Evolutionary conservation across 1,139 yeast species (phyloP).

Genomic region (Debaryomyces subglobosus): DNA sequence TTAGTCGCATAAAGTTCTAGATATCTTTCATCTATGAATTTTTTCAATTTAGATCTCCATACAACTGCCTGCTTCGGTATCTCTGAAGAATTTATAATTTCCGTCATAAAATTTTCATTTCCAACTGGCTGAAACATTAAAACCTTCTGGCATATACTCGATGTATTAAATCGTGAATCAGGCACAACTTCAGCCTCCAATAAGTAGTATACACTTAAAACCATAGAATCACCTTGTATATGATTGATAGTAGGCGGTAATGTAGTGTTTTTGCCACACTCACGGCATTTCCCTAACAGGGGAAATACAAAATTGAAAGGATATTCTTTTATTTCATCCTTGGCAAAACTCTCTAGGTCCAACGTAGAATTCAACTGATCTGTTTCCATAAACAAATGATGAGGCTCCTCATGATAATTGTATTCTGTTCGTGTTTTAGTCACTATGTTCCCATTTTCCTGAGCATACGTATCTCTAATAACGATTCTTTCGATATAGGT

Average conservation of each 20-base stretch:
- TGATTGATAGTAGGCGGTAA: slow-evolving; percentile 1
- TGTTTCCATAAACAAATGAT: not conserved
- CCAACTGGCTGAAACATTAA: not conserved
- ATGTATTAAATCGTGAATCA: not conserved
- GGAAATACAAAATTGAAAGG: slow-evolving; percentile 4
- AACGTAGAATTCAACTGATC: not conserved
- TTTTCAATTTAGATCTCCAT: slow-evolving; percentile 7
- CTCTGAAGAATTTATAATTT: not conserved
- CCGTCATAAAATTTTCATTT: not conserved
- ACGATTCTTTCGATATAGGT: not conserved
- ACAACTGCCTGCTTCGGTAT: not conserved
- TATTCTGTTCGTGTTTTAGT: not conserved
- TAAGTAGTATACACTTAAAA: not conserved
- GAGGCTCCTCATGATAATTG: not conserved
- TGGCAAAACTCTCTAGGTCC: not conserved
- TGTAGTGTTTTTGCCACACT: not conserved
- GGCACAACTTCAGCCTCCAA: slow-evolving; percentile 2
- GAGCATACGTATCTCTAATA: not conserved
- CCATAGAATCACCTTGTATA: not conserved
- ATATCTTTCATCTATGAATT: slow-evolving; percentile 3
- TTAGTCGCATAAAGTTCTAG: not conserved
- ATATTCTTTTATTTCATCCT: not conserved
- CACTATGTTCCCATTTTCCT: not conserved
- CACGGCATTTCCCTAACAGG: not conserved
- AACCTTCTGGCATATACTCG: not conserved